These are phyloP conservation scores for Cyclostephanos tholiformis DNA, from an alignment of 108 stramenopile genomes.

Conservation along the genomic window DNA sequence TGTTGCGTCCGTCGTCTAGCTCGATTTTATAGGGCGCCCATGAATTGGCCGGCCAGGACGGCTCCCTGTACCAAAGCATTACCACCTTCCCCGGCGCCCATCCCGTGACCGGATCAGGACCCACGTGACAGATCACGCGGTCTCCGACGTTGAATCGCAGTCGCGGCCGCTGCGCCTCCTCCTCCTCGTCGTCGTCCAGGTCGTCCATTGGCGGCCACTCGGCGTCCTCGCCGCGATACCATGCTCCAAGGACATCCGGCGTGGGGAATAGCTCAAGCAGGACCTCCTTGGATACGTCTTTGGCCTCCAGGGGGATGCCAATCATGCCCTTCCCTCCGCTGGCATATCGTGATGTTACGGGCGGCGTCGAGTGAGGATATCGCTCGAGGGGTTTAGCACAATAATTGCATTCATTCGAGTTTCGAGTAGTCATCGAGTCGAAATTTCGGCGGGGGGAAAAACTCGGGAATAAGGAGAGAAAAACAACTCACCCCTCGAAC, in stretches of 20 bases:
- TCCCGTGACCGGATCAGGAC: constrained; percentile 79
- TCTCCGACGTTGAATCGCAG: constrained; percentile 82
- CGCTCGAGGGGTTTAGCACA: neutral
- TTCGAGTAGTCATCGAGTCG: neutral
- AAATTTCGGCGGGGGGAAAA: neutral
- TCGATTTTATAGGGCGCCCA: constrained; percentile 93
- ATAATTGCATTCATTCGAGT: neutral
- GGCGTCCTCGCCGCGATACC: constrained; percentile 78
- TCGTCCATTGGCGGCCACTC: constrained; percentile 80
- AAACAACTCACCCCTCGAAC: constrained; percentile 50
- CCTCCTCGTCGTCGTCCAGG: constrained; percentile 44
- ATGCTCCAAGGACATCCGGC: constrained; percentile 64
- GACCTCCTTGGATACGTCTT: constrained; percentile 75
- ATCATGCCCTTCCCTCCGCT: constrained; percentile 82
- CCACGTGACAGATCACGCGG: constrained; percentile 84
- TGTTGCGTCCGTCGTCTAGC: constrained; percentile 87
- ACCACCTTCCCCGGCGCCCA: constrained; percentile 84
- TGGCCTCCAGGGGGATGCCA: constrained; percentile 75
- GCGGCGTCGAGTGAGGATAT: neutral
- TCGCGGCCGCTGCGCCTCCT: constrained; percentile 48
- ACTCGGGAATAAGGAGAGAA: neutral
- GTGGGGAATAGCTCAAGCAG: constrained; percentile 68
- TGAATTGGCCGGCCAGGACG: constrained; percentile 78
- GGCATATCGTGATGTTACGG: neutral
- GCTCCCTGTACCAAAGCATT: constrained; percentile 87